Base-by-base conservation (phyloP, 2,329 filamentous ascomycete genomes). In the Fusarium gaditjirri region DNA sequence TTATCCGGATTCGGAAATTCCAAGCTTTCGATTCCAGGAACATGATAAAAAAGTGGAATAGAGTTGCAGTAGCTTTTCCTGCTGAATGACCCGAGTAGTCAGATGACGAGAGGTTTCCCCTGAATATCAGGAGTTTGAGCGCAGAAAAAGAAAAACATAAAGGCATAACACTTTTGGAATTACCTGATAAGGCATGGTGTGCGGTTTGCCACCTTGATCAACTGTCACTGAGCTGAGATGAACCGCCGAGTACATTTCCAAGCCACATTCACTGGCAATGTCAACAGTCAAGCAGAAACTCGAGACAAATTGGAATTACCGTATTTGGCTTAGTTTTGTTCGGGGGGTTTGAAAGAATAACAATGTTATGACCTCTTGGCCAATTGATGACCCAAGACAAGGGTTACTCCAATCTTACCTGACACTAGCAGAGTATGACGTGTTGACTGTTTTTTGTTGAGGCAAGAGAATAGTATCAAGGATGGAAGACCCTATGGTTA, bases 261-360 rank as follows among this genome's bases (percentile, higher is more conserved):
- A 47, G 44, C 21, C 27, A 47, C 10, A n/a, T 5, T 47, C 27
- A 31, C 17, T 11, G 21, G 17, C 12, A n/a, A 31, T 17, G 14
- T 17, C 6, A 29, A 49, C 35, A 29, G n/a, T 12, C 23, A 47
- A 42, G 23, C 36, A 49, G 8, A 6, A 19, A 17, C 8, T 13
- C 2, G 17, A 39, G 14, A 31, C 1, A 35, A 3, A 38, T 64
- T 64, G 46, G 61, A 64, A 7, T 61, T 53, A 23, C 61, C 27
- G 23, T 17, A 46, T 61, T 4, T 7, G 31, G 61, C n/a, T 17
- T 61, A 64, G 56, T 29, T 31, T 5, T 10, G 3, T 1, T 4
- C 23, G 0, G 10, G 55, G 61, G 33, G n/a, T 1, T 61, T 61
- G 61, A 64, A 46, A 63, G n/a, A 60, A 38, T 4, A 27, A 33